These are phyloP conservation scores for Cercospora berteroae DNA, from an alignment of 2,329 filamentous ascomycete genomes.

Conservation along the genomic window DNA sequence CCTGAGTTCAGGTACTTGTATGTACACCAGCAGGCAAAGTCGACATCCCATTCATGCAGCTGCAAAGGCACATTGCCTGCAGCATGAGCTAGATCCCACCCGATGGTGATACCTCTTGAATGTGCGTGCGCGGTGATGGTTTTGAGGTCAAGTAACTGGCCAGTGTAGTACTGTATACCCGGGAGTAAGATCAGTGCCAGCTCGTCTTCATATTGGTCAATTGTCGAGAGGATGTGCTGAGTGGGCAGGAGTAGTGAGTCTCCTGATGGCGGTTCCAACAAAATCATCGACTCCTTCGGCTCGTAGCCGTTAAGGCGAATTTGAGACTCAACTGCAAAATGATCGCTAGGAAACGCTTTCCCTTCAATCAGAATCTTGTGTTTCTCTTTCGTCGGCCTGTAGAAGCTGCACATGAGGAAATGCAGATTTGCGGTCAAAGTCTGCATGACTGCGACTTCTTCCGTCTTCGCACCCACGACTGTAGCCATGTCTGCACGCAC, in stretches of 20 bases:
- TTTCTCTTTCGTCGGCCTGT: conserved; percentile 61
- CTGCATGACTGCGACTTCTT: conserved; percentile 85
- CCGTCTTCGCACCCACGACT: conserved; percentile 69
- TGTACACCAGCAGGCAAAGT: conserved; percentile 90
- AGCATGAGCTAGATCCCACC: conserved; percentile 87
- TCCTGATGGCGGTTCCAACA: conserved; percentile 62
- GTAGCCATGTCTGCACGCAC: conserved; percentile 68
- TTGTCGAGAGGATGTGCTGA: conserved; percentile 66
- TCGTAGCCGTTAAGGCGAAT: conserved; percentile 68
- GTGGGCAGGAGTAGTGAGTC: conserved; percentile 63
- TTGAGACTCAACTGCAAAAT: conserved; percentile 74
- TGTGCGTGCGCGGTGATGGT: conserved; percentile 76
- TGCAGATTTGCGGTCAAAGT: conserved; percentile 80
- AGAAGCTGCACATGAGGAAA: conserved; percentile 80
- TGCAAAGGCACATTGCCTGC: conserved; percentile 76
- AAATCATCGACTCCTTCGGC: conserved; percentile 67
- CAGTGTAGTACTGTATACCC: conserved; percentile 89
- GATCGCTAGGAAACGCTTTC: conserved; percentile 69
- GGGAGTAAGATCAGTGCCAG: conserved; percentile 78
- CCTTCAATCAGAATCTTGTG: conserved; percentile 87
- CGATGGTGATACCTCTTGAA: conserved; percentile 67
- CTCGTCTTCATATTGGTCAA: conserved; percentile 69
- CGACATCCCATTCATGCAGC: conserved; percentile 85
- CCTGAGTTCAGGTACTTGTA: conserved; percentile 94
- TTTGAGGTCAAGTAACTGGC: conserved; percentile 80